Evolutionary conservation across 805 yeast genomes (phyloP).

Genomic region (Kurtzmaniella fragi): DNA sequence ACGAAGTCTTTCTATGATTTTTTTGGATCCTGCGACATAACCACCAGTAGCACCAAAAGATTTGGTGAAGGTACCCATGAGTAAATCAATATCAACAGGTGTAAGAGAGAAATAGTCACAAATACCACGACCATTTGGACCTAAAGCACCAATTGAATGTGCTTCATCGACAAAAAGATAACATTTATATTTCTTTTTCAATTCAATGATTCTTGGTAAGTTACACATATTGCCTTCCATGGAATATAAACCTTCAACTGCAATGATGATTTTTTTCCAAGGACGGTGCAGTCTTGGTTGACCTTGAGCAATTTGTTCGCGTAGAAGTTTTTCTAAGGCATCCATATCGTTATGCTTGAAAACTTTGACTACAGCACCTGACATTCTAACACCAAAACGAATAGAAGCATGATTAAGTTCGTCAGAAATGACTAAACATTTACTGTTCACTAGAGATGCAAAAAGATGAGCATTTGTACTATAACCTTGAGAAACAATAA

Average conservation of each 20-base stretch:
- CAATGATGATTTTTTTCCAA: slow-evolving; percentile 81
- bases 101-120: slow-evolving; percentile 87
- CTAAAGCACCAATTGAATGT: slow-evolving; percentile 98
- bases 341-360: slow-evolving; percentile 90
- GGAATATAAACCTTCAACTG: slow-evolving; percentile 88
- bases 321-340: slow-evolving; percentile 65
- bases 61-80: slow-evolving; percentile 98
- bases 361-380: slow-evolving; percentile 90
- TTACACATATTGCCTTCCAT: slow-evolving; percentile 91
- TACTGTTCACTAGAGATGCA: slow-evolving; percentile 74
- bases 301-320: slow-evolving; percentile 87
- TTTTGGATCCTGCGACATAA: slow-evolving; percentile 74
- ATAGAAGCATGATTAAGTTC: slow-evolving; percentile 94
- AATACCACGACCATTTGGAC: slow-evolving; percentile 89
- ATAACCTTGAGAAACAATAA: slow-evolving; percentile 90
- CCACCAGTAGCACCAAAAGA: slow-evolving; percentile 99
- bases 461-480: slow-evolving; percentile 92
- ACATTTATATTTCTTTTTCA: slow-evolving; percentile 81
- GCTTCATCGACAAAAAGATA: slow-evolving; percentile 95
- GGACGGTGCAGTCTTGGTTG: slow-evolving; percentile 96
- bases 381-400: slow-evolving; percentile 87
- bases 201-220: slow-evolving; percentile 66
- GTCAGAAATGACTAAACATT: slow-evolving; percentile 89
- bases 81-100: slow-evolving; percentile 71
- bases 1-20: slow-evolving; percentile 69